Evolutionary conservation across 1,139 yeast genomes (phyloP).

Genomic region (Taiozyma sp.): DNA sequence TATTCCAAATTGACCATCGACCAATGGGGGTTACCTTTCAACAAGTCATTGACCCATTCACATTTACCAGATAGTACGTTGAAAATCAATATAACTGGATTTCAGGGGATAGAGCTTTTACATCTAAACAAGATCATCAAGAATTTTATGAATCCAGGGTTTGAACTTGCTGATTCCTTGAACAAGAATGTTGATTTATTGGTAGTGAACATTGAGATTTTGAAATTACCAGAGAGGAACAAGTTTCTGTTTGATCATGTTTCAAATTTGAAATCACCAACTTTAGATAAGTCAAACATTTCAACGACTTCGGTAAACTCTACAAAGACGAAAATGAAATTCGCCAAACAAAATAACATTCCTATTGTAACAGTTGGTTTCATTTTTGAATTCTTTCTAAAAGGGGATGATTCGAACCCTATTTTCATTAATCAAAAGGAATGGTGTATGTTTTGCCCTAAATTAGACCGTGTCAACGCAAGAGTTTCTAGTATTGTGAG

Average conservation of each 20-base stretch:
- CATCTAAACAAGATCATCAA: conserved; percentile 64
- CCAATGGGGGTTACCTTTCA: conserved; percentile 68
- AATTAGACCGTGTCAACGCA: conserved; percentile 12
- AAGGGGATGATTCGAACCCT: conserved; percentile 4
- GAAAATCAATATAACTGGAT: conserved; percentile 69
- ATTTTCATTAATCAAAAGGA: conserved; percentile 31
- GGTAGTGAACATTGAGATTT: conserved; percentile 46
- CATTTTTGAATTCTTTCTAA: conserved; percentile 38
- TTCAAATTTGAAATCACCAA: conserved; percentile 15
- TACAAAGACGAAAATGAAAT: conserved; percentile 47
- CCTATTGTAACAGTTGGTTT: conserved; percentile 52
- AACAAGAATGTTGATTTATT: conserved; percentile 56
- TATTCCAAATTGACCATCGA: conserved; percentile 52
- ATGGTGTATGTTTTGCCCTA: conserved; percentile 53
- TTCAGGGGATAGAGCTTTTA: conserved; percentile 72
- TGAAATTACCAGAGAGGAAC: conserved; percentile 21
- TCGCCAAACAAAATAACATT: conserved; percentile 50
- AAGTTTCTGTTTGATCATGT: conserved; percentile 8
- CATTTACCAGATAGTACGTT: conserved; percentile 21
- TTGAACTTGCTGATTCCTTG: conserved; percentile 45
- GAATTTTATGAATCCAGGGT: conserved; percentile 33
- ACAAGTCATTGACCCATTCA: conserved; percentile 27
- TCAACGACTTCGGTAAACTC: conserved; percentile 24
- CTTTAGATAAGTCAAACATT: conserved; percentile 4
- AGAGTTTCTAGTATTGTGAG: conserved; percentile 3